A percentile compares a stretch with the other conserved stretches of the same genome.
Evolutionary conservation across 768 basidiomycete genomes (phyloP).

Genomic region (Mycena leptocephala): DNA sequence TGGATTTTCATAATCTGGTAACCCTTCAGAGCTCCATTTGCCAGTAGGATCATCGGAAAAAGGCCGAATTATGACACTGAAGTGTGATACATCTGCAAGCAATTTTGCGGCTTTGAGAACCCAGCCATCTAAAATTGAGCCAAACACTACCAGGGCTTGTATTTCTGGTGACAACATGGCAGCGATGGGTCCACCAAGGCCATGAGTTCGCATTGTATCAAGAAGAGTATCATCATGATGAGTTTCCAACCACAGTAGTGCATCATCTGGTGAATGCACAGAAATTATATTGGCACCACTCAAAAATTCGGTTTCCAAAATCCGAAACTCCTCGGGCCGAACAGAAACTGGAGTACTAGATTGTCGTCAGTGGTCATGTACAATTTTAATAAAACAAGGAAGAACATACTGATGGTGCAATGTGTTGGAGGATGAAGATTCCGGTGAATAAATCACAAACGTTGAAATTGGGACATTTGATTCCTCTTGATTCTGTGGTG

Average conservation of each 20-base stretch:
- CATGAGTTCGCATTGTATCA: background rate
- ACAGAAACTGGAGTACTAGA: too few species aligned
- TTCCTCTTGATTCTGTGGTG: too few species aligned
- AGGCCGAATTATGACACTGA: background rate
- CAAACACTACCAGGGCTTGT: background rate
- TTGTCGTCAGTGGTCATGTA: too few species aligned
- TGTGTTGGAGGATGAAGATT: too few species aligned
- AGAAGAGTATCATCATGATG: background rate
- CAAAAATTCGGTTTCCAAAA: too few species aligned
- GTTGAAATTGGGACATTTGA: too few species aligned
- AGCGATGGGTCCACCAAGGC: background rate
- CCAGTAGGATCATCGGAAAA: background rate
- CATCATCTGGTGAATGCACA: background rate
- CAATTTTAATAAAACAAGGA: too few species aligned
- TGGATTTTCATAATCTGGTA: too few species aligned
- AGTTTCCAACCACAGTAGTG: background rate
- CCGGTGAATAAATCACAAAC: too few species aligned
- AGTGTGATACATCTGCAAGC: background rate
- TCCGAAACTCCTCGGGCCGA: too few species aligned
- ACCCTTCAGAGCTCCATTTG: background rate
- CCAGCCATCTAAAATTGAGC: background rate
- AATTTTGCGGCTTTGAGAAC: background rate
- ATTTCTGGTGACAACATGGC: background rate
- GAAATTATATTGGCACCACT: too few species aligned
- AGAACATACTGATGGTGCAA: too few species aligned